phyloP scores from a whole-genome alignment of 2,329 filamentous ascomycete genomes.

The Trichoderma sp. region DNA sequence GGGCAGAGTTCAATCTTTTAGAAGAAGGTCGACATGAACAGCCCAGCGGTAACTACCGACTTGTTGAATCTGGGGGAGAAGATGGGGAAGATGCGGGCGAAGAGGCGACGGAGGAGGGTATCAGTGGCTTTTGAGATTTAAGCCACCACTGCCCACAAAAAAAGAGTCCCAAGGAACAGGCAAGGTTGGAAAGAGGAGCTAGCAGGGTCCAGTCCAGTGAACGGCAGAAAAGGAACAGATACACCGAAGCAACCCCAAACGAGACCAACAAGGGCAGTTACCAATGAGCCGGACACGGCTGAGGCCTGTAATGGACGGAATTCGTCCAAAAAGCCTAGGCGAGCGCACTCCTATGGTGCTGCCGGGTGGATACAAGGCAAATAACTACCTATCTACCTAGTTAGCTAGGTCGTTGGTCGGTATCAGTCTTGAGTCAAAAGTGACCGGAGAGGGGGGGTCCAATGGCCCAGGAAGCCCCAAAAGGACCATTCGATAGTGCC shows the following conservation, averaged over 20 bases:
- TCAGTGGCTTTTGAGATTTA: conserved; percentile 28
- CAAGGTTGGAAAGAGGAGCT: conserved; percentile 14
- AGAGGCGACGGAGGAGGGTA: conserved; percentile 19
- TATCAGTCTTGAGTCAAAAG: conserved; percentile 20
- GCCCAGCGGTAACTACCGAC: neutral
- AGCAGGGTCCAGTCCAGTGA: conserved; percentile 19
- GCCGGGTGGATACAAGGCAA: conserved; percentile 15
- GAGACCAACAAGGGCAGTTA: conserved; percentile 23
- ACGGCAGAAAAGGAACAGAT: conserved; percentile 16
- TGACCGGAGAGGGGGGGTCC: conserved; percentile 1
- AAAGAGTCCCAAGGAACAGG: neutral
- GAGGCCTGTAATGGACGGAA: conserved; percentile 15
- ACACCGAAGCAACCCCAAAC: conserved; percentile 25
- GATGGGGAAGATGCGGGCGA: conserved; percentile 19
- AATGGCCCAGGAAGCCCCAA: conserved; percentile 19
- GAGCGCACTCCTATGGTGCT: neutral
- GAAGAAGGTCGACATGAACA: neutral
- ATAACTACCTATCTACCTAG: conserved; percentile 10
- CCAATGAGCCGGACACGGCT: conserved; percentile 26
- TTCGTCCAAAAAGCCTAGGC: conserved; percentile 3
- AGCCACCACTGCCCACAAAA: conserved; percentile 15
- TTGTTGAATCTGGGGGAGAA: conserved; percentile 18
- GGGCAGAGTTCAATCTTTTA: neutral
- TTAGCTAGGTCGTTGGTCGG: conserved; percentile 15
- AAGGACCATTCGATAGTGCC: conserved; percentile 21